Evolutionary conservation across 352 stramenopile genomes (phyloP), one percentile per base, ranked within the genome.

Genomic region (Globisporangium emineosum): DNA sequence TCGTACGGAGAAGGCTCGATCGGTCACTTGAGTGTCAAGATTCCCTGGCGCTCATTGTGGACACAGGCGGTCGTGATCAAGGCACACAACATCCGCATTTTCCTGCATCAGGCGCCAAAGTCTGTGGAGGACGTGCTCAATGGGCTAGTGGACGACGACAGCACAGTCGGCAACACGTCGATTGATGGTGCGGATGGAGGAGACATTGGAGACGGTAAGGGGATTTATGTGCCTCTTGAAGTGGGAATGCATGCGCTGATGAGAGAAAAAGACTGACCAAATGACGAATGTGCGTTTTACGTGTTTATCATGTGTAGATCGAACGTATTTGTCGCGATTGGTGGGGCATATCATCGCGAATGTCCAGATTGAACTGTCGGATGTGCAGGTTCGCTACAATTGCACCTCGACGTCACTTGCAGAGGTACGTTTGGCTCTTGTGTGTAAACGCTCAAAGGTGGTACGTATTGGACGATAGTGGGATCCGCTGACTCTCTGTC

Each of bases 321-420:
- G 86, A 47, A 93, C 88, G 33, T 96, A 96, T 68, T 65, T 96
- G 13, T 94, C 86, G 32, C 76, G 81, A 57, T 53, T 96, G 53
- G 83, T 96, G 27, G 81, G 84, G 13, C 85, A 93, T 61, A 93
- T 96, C 61, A 90, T 96, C 61, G 73, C 81, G 49, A 96, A 96
- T 66, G 83, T 96, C 12, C 86, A 96, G 63, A 90, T 96, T 32
- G 88, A 96, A 59, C 67, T 94, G 25, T 76, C 75, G 40, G 83
- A 94, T 60, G 82, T 96, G 32, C 76, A 93, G 71, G 66, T 96
- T 35, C 86, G 85, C 45, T 96, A 94, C 58, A 86, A 96, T 65
- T 96, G 88, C 67, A 72, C 77, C 25, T 62, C 72, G 17, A 84
- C 79, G 60, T 88, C 82, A 10, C 65, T 79, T 29, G 75, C 81